Evolutionary conservation across 1,284 basidiomycete genomes (phyloP).

Genomic region (Meripilus lineatus): DNA sequence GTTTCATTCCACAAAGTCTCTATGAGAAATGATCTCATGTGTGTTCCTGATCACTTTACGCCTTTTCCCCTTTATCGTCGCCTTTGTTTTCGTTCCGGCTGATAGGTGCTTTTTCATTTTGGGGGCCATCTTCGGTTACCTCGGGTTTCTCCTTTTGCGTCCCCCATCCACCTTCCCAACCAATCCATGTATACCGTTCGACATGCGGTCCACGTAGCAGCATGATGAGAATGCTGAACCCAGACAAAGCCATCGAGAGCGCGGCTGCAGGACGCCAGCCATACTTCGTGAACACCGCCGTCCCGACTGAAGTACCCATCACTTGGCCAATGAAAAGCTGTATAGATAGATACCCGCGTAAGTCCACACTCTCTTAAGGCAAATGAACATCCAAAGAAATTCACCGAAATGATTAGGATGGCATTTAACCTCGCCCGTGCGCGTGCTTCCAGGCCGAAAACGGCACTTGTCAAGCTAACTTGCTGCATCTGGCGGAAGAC

Average conservation of each 20-base stretch:
- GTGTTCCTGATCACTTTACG: too few species aligned
- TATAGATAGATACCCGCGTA: not conserved
- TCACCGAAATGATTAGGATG: conserved; percentile 37
- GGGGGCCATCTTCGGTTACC: too few species aligned
- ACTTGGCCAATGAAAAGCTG: conserved; percentile 36
- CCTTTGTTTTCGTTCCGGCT: too few species aligned
- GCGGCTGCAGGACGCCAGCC: conserved; percentile 13
- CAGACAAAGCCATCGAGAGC: conserved; percentile 9
- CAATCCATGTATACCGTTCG: conserved; percentile 12
- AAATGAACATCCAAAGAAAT: conserved; percentile 9
- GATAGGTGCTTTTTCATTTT: too few species aligned
- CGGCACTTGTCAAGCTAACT: conserved; percentile 29
- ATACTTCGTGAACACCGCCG: conserved; percentile 36
- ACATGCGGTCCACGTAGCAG: conserved; percentile 11
- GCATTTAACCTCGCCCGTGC: conserved; percentile 45
- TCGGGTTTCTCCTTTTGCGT: too few species aligned
- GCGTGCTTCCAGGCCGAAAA: conserved; percentile 25
- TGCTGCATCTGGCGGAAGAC: conserved; percentile 40
- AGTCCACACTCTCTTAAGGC: not conserved
- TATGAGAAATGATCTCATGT: too few species aligned
- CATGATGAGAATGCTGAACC: conserved; percentile 10
- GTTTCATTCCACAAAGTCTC: too few species aligned
- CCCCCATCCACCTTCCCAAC: conserved; percentile 12
- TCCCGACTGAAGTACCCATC: conserved; percentile 44
- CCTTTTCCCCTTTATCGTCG: too few species aligned